phyloP scores from a whole-genome alignment of 2,329 filamentous ascomycete genomes.

The Xylaria sp. region DNA sequence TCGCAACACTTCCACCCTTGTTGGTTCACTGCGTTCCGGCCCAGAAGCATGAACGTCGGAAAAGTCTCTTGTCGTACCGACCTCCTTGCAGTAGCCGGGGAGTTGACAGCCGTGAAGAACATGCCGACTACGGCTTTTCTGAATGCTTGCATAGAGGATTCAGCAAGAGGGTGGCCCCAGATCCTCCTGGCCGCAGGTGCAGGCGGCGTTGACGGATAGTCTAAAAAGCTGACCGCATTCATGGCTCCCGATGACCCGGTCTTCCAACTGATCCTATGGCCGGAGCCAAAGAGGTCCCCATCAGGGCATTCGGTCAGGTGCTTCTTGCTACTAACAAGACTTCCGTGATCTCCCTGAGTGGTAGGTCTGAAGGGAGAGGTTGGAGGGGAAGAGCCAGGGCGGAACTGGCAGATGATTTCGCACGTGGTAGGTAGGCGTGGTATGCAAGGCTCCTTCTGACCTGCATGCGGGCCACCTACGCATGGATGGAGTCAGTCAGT shows the following conservation, averaged over 20 bases:
- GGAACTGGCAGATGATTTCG: neutral
- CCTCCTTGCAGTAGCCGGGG: neutral
- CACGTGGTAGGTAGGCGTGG: neutral
- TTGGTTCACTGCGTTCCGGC: neutral
- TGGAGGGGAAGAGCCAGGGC: neutral
- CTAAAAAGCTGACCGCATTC: neutral
- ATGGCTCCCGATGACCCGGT: neutral
- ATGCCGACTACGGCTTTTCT: neutral
- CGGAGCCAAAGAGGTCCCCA: neutral
- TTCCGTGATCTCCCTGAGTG: too few species aligned
- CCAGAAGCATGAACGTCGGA: neutral
- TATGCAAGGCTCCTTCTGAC: neutral
- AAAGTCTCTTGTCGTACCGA: neutral
- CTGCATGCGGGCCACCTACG: neutral
- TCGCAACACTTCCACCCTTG: neutral
- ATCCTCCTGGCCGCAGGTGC: neutral
- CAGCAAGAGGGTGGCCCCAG: neutral
- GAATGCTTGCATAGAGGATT: neutral
- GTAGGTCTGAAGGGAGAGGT: neutral
- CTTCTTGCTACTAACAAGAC: neutral
- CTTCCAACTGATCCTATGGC: neutral
- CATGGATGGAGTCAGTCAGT: too few species aligned
- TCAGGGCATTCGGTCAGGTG: neutral
- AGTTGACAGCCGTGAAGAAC: neutral
- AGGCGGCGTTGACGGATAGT: neutral